These are phyloP conservation scores for Echria macrotheca DNA, from an alignment of 495 filamentous ascomycete species.

Conservation along the genomic window DNA sequence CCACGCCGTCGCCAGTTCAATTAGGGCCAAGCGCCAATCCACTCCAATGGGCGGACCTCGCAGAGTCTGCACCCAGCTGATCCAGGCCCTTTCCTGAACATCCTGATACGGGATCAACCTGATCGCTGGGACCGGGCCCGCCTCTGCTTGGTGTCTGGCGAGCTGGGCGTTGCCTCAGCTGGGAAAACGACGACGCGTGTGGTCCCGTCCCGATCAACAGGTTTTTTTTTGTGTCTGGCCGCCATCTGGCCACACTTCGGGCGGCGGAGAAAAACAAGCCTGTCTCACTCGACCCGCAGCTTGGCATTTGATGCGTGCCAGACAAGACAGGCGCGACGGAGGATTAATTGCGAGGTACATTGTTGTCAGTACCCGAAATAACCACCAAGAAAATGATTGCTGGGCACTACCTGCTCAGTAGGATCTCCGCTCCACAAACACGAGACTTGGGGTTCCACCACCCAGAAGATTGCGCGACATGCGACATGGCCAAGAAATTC, in stretches of 20 bases:
- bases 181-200: background rate
- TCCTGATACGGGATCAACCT: background rate
- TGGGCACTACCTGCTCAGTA: too few species aligned
- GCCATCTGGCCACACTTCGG: too few species aligned
- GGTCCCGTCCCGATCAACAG: background rate
- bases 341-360: constrained; percentile 2
- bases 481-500: too few species aligned
- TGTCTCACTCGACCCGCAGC: background rate
- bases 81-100: background rate
- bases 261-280: background rate
- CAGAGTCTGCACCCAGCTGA: background rate
- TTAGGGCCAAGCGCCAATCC: constrained; percentile 6
- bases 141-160: background rate
- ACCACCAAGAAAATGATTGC: background rate
- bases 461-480: too few species aligned
- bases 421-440: too few species aligned
- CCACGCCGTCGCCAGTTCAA: background rate
- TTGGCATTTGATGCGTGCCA: background rate
- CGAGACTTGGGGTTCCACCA: too few species aligned
- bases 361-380: constrained; percentile 5
- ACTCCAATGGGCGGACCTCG: background rate
- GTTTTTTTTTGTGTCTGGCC: too few species aligned
- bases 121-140: background rate
- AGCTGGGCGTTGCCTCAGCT: background rate
- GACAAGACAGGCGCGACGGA: background rate